A percentile compares a stretch with the other conserved stretches of the same genome.
These are phyloP conservation scores for Boletus albobrunnescens DNA, from an alignment of 1,284 basidiomycete genomes.

Conservation along the genomic window DNA sequence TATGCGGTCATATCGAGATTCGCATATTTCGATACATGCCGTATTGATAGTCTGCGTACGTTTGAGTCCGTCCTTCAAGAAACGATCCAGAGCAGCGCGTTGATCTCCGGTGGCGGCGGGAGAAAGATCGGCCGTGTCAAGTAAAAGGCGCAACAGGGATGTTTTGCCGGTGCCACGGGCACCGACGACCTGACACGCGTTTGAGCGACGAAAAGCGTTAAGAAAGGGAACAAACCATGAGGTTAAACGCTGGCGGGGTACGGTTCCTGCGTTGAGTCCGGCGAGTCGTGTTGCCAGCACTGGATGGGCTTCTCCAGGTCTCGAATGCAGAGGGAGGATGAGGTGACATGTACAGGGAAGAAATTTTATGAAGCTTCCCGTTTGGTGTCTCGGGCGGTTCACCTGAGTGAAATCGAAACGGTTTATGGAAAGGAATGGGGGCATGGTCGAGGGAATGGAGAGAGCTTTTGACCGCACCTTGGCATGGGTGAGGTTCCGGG, in stretches of 20 bases:
- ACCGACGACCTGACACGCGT: slow-evolving; percentile 58
- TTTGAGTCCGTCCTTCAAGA: slow-evolving; percentile 54
- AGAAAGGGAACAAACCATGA: slow-evolving; percentile 54
- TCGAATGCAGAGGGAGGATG: slow-evolving; percentile 58
- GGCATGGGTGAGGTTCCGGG: slow-evolving; percentile 34
- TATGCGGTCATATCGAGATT: slow-evolving; percentile 72
- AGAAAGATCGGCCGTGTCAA: slow-evolving; percentile 75
- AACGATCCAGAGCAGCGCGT: slow-evolving; percentile 54
- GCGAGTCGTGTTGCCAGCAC: slow-evolving; percentile 41
- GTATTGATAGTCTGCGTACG: slow-evolving; percentile 59
- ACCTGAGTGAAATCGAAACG: slow-evolving; percentile 49
- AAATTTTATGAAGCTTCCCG: slow-evolving; percentile 48
- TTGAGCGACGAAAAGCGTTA: not conserved
- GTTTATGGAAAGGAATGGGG: slow-evolving; percentile 75
- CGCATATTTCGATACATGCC: slow-evolving; percentile 71
- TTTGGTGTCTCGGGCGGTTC: slow-evolving; percentile 38
- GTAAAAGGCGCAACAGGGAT: slow-evolving; percentile 61
- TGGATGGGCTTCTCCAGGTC: slow-evolving; percentile 39
- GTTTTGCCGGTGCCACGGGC: slow-evolving; percentile 78
- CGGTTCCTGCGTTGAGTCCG: slow-evolving; percentile 57
- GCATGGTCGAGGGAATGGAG: slow-evolving; percentile 45
- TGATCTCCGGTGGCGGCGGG: slow-evolving; percentile 67
- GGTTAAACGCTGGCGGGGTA: slow-evolving; percentile 73
- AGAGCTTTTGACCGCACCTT: slow-evolving; percentile 66
- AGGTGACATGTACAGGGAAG: slow-evolving; percentile 61